These are phyloP conservation scores for Allantophomopsis lycopodina DNA, from an alignment of 2,329 filamentous ascomycete species.

Conservation along the genomic window DNA sequence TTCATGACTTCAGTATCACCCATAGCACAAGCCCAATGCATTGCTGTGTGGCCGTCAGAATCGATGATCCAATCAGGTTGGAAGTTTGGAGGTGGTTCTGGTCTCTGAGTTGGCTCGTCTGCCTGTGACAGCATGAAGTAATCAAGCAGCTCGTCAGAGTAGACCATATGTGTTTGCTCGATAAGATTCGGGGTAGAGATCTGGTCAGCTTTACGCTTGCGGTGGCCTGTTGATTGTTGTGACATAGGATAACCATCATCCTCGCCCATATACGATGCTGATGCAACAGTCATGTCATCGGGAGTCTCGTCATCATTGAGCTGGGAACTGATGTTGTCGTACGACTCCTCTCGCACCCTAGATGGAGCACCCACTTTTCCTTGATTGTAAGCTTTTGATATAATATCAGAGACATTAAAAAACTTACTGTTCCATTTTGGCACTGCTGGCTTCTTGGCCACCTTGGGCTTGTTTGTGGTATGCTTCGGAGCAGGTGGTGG, in stretches of 20 bases:
- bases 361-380: conserved; percentile 24
- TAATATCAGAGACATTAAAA: conserved; percentile 5
- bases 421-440: conserved; percentile 42
- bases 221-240: conserved; percentile 45
- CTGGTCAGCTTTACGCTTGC: conserved; percentile 68
- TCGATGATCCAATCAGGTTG: conserved; percentile 89
- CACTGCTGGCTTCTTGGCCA: conserved; percentile 50
- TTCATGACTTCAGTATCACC: conserved; percentile 86
- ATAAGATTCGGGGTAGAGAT: conserved; percentile 46
- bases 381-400: conserved; percentile 13
- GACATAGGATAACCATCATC: conserved; percentile 64
- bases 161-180: conserved; percentile 78
- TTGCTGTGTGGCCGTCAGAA: conserved; percentile 77
- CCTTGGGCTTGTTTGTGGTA: conserved; percentile 74
- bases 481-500: conserved; percentile 92
- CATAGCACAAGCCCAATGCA: conserved; percentile 98
- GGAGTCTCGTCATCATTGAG: conserved; percentile 66
- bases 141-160: conserved; percentile 85
- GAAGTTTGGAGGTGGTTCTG: conserved; percentile 73
- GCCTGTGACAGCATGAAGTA: conserved; percentile 87
- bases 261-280: conserved; percentile 74
- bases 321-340: conserved; percentile 46
- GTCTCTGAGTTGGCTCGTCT: conserved; percentile 54
- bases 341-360: conserved; percentile 41
- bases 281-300: conserved; percentile 71